Percentiles rank a stretch among this genome's conserved stretches.
phyloP scores from a whole-genome alignment of 2,329 filamentous ascomycete species.

The Penicillium sp. region DNA sequence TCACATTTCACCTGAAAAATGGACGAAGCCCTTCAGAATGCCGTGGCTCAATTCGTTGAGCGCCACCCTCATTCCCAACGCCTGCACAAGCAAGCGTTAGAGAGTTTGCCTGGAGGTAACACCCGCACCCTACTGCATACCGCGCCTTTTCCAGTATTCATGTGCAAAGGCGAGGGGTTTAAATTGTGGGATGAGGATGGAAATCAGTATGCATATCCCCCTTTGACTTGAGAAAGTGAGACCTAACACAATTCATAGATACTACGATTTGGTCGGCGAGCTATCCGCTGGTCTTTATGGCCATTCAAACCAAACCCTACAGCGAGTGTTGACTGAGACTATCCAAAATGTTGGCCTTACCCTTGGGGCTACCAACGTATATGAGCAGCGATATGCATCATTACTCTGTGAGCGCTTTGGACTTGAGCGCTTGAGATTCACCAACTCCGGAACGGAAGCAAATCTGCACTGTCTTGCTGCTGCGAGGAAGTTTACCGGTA shows the following conservation, averaged over 20 bases:
- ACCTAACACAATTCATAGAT: conserved; percentile 27
- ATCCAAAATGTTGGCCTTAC: conserved; percentile 53
- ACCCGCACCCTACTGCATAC: conserved; percentile 28
- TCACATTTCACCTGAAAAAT: neutral
- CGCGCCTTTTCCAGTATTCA: conserved; percentile 19
- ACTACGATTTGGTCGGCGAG: conserved; percentile 64
- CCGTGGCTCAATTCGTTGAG: conserved; percentile 1
- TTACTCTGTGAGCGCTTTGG: conserved; percentile 57
- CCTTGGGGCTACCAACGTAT: conserved; percentile 54
- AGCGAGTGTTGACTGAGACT: conserved; percentile 49
- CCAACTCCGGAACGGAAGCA: conserved; percentile 68
- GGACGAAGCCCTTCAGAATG: neutral
- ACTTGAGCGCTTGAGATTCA: conserved; percentile 58
- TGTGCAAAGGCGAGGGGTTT: conserved; percentile 11
- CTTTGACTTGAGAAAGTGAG: neutral
- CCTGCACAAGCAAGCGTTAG: conserved; percentile 20
- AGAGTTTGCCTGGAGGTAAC: conserved; percentile 34
- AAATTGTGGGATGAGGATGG: conserved; percentile 18
- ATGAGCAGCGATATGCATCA: conserved; percentile 55
- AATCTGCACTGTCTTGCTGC: conserved; percentile 61
- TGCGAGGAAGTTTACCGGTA: conserved; percentile 52
- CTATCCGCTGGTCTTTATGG: conserved; percentile 67
- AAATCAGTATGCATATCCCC: conserved; percentile 6
- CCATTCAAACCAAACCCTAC: conserved; percentile 61
- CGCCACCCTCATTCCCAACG: conserved; percentile 10